Base-by-base conservation (phyloP, 2,329 filamentous ascomycete species). In the Penicillium freii region DNA sequence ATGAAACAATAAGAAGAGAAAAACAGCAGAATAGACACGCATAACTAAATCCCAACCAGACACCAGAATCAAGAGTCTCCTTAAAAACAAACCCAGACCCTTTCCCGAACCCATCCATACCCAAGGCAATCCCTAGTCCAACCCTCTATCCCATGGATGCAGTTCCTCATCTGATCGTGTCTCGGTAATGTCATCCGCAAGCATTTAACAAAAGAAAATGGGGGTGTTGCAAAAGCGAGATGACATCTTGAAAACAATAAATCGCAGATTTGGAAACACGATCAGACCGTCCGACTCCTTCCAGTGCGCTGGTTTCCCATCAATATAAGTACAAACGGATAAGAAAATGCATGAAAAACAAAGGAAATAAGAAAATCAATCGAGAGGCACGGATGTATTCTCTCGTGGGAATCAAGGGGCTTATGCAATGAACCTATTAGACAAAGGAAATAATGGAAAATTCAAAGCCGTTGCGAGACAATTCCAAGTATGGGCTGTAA, bases 81-180 rank as follows among this genome's bases (percentile, higher is more conserved):
- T 44, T 63, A 51, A 62, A 31, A 62, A 45, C 45, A 58, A 62
- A 56, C 34, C 47, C 47, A 55, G 54, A 51, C 23, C 50, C 48
- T 43, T 51, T 42, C 54, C 58, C 21, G 43, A 54, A 31, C 38
- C 49, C 34, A 53, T 51, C 54, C 47, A 51, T 51, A 57, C 48
- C 54, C 49, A 51, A 34, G 48, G 53, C 25, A 54, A 54, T 40
- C 33, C 42, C 27, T 50, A 45, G 8, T 49, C 51, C 51, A 31
- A 47, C 40, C 51, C 25, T 58, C 56, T 55, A 54, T 45, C 57
- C 40, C 61, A 57, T 47, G 51, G 58, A 59, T 59, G 62, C 56
- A 65, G 54, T 62, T 67, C 62, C 59, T 67, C 65, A 60, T 67
- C 64, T 62, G 65, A 62, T 66, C 65, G 62, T 65, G 64, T 66